Evolutionary conservation across 371 early-diverging fungal species (phyloP), one percentile per base, ranked within the genome.

Genomic region (Haplosporangium sp.): DNA sequence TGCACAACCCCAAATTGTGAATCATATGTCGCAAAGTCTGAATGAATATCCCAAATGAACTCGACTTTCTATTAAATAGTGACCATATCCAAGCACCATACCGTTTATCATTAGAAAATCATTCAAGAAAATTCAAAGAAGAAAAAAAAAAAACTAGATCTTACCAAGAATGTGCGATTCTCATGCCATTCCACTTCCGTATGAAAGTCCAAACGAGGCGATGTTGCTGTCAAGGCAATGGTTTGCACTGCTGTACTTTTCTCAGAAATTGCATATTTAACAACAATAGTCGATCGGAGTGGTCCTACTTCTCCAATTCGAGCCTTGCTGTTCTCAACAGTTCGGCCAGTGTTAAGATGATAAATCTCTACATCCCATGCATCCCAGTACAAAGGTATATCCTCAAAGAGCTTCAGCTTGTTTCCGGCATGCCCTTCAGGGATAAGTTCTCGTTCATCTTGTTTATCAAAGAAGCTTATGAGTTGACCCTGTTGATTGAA

Each of bases 121-220:
- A 27, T 27, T 27, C 27, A 27, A n/a, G n/a, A 27, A 27, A 1
- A 27, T 27, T 27, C 27, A 27, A n/a, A n/a, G n/a, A n/a, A n/a
- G n/a, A 27, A 27, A 27, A 27, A 27, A 27, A 27, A 27, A 27
- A 27, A 27, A 27, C 27, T n/a, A 37, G 38, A 4, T 15, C 62
- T 74, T 86, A 88, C 89, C 86, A 98, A 83, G 47, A 96, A 88
- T 67, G 91, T 90, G 70, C 94, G 93, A 82, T 89, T 95, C 83
- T 99, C 99, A 63, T 95, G 84, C 99, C 99, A 99, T 44, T 94
- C 90, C 3, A 96, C 95, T 34, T 87, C 76, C 67, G 87, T 96
- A 27, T 91, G 92, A 86, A 98, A 99, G 60, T 97, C 97, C 44
- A 98, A 62, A 1, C 91, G 84, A 38, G 88, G 84, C 20, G 93